Evolutionary conservation across 495 filamentous ascomycete genomes (phyloP), one percentile per base, ranked within the genome.

Genomic region (Hypoxylon fragiforme): DNA sequence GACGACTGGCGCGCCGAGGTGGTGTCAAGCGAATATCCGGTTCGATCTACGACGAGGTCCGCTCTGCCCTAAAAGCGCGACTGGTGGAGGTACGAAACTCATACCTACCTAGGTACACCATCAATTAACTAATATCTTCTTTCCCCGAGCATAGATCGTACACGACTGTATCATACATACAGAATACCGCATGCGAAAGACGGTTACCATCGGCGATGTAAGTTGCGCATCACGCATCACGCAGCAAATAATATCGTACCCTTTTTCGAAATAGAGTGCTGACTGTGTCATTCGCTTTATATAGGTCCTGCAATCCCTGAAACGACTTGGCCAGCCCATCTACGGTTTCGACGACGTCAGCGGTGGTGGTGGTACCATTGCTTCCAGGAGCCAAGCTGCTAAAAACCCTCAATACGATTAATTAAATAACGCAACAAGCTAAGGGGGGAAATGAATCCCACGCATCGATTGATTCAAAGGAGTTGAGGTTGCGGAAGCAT

Each of bases 1-100:
- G 89, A 38, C 88, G 89, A 44, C 74, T 95, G 3, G 90, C 90
- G 3, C 81, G 90, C 1, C 82, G 90, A 13, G 90, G 90, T 3
- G 90, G 90, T 0, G 81, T 94, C 3, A 87, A 89, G 56, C 73
- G 90, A 0, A 90, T 95, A 13, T 86, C 82, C 0, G 76, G 58
- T 0, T 53, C 42, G 0, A 85, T 95, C n/a, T 95, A 96, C 63
- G 79, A 89, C 0, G 86, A 90, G 0, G 70, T 80, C 0, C 77
- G 91, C 0, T 13, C 13, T 0, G 81, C 73, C 0, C 21, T 95
- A 1, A 83, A 80, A 22, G 54, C 62, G 0, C 73, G 77, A 1
- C 65, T 92, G 0, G 61, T 74, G n/a, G 53, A 70, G 21, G 87
- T 91, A 67, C 47, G 70, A n/a, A 44, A 45, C 60, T 16, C 3